A percentile compares a stretch with the other conserved stretches of the same genome.
Evolutionary conservation across 1,139 yeast genomes (phyloP).

Genomic region (Arxiozyma slooffiae): DNA sequence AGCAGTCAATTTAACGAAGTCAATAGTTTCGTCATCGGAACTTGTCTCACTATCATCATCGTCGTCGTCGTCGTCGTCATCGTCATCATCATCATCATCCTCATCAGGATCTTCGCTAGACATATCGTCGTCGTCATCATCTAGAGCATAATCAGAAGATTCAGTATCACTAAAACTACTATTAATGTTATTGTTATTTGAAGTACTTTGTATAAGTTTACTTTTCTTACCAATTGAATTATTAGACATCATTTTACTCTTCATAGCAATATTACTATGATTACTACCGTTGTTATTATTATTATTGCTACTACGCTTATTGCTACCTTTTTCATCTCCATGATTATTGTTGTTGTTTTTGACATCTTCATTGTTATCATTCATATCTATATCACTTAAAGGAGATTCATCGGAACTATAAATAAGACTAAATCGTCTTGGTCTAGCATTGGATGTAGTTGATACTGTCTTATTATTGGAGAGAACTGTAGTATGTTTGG

Average conservation of each 20-base stretch:
- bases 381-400: conserved; percentile 23
- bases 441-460: conserved; percentile 12
- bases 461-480: not conserved
- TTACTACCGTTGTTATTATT: not conserved
- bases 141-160: not conserved
- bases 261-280: not conserved
- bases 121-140: not conserved
- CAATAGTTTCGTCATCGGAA: conserved; percentile 59
- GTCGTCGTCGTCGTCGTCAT: conserved; percentile 34
- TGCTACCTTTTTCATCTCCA: not conserved
- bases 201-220: conserved; percentile 23
- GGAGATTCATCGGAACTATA: conserved; percentile 29
- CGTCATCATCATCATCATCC: conserved; percentile 29
- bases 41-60: conserved; percentile 38
- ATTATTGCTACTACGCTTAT: not conserved
- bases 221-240: conserved; percentile 25
- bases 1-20: conserved; percentile 60
- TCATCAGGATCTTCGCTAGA: not conserved
- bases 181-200: not conserved
- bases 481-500: not conserved
- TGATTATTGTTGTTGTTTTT: not conserved
- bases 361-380: conserved; percentile 7
- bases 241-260: conserved; percentile 15
- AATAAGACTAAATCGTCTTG: conserved; percentile 30
- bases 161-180: not conserved